These are phyloP conservation scores for Galeopsis tetrahit DNA, from an alignment of 257 asterid genomes.

Conservation along the genomic window DNA sequence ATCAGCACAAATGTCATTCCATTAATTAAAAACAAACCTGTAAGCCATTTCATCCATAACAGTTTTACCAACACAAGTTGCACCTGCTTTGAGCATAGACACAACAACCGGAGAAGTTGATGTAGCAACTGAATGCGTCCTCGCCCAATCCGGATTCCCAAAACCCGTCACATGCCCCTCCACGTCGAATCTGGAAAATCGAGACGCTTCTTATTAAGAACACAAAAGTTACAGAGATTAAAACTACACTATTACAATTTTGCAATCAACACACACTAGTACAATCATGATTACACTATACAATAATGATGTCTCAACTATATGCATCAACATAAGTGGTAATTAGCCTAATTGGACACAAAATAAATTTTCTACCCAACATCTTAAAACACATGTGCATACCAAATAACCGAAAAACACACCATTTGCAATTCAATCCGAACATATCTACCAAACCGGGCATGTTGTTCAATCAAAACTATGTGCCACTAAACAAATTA, in stretches of 20 bases:
- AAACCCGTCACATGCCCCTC: conserved; percentile 82
- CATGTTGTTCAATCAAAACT: background rate
- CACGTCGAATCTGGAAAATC: conserved; percentile 64
- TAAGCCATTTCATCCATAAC: conserved; percentile 99
- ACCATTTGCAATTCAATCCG: too few relatives aligned
- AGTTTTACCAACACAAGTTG: conserved; percentile 81
- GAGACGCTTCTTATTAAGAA: background rate
- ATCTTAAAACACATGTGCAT: too few relatives aligned
- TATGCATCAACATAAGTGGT: too few relatives aligned
- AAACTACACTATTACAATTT: background rate
- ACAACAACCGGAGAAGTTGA: conserved; percentile 66
- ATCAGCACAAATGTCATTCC: too few relatives aligned
- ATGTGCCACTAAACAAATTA: background rate
- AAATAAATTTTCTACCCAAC: too few relatives aligned
- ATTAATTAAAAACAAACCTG: conserved; percentile 77
- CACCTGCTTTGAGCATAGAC: conserved; percentile 76
- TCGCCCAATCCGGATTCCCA: conserved; percentile 89
- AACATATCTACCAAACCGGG: too few relatives aligned
- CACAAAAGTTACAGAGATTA: background rate
- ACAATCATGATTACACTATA: background rate
- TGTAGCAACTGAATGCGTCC: conserved; percentile 75
- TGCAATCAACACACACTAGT: conserved; percentile 12
- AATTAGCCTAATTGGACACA: too few relatives aligned
- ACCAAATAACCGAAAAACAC: too few relatives aligned
- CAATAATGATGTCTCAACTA: background rate